Base-by-base conservation (phyloP, 2,329 filamentous ascomycete genomes). In the Stromatinia cepivora region DNA sequence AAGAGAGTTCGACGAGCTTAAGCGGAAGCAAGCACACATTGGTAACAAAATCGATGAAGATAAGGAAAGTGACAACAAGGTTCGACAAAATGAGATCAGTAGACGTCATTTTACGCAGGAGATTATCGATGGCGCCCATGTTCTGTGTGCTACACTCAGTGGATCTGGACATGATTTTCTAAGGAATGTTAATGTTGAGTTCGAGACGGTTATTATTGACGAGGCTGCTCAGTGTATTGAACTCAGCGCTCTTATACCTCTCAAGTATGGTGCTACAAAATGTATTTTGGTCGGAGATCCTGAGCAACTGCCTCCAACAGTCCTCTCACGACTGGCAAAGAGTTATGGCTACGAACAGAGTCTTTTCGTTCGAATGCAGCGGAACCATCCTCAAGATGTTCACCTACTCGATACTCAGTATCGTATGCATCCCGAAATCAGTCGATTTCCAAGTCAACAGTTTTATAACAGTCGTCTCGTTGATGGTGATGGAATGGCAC, bases 161-260 rank as follows among this genome's bases (percentile, higher is more conserved):
- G 95, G 94, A 76, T 94, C 91, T 79, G 95, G 95, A 4, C 96
- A 99, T 77, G 95, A 99, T 74, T 97, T 99, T 82, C 93, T 65
- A 31, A 54, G 94, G 80, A 91, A 90, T 75, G 82, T 99, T 69
- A 94, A 92, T 75, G 93, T 99, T 65, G 95, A 99, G 79, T 99
- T 99, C 74, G 95, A 99, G 81, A 98, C 95, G 0, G 95, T 99
- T 73, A 92, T 99, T 75, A 97, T 99, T 72, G 95, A 99, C 76
- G 95, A 99, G 81, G 95, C 95, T 4, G 95, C 95, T 22, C 95
- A 99, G 84, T 99, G 94, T 79, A 96, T 99, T 71, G 95, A 99
- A 81, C 86, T 99, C 77, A 97, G 93, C 77, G 95, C 95, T 17
- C 85, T 99, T 59, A 99, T 99, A 74, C 95, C 95, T 2, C 86